phyloP scores from a whole-genome alignment of 202 grass and related monocot genomes.

The Saccharum hybrid region DNA sequence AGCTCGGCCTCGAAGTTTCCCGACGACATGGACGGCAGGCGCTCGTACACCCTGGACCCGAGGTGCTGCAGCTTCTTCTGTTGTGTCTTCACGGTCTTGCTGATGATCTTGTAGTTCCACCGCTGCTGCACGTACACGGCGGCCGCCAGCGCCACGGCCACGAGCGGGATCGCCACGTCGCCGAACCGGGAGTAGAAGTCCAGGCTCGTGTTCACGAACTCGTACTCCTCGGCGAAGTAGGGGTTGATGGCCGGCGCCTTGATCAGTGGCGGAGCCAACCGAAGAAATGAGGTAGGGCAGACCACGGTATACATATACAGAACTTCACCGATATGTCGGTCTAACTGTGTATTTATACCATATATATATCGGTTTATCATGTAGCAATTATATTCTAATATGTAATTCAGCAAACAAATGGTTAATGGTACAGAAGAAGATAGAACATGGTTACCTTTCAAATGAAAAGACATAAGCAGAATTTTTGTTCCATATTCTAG shows the following conservation, averaged over 20 bases:
- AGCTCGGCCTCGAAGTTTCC: conserved; percentile 83
- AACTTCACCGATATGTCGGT: too few species aligned
- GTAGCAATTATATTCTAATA: too few species aligned
- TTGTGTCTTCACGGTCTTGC: conserved; percentile 66
- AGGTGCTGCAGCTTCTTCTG: conserved; percentile 88
- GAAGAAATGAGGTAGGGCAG: too few species aligned
- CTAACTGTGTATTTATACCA: too few species aligned
- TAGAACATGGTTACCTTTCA: too few species aligned
- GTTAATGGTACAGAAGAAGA: too few species aligned
- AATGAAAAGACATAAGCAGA: too few species aligned
- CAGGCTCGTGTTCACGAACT: conserved; percentile 91
- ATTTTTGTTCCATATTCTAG: too few species aligned
- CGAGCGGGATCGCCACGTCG: conserved; percentile 80
- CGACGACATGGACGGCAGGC: conserved; percentile 79
- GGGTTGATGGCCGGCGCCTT: conserved; percentile 85
- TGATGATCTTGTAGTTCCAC: conserved; percentile 90
- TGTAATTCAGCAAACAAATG: too few species aligned
- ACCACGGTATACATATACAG: too few species aligned
- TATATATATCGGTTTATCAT: too few species aligned
- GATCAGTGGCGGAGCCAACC: too few species aligned
- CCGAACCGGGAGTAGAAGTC: conserved; percentile 91
- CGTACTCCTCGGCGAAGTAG: conserved; percentile 89
- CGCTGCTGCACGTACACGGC: conserved; percentile 82
- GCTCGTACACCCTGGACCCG: conserved; percentile 87
- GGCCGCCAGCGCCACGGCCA: conserved; percentile 56